Conservation (phyloP, 257 asterid genomes). For the Solanum etuberosum region DNA sequence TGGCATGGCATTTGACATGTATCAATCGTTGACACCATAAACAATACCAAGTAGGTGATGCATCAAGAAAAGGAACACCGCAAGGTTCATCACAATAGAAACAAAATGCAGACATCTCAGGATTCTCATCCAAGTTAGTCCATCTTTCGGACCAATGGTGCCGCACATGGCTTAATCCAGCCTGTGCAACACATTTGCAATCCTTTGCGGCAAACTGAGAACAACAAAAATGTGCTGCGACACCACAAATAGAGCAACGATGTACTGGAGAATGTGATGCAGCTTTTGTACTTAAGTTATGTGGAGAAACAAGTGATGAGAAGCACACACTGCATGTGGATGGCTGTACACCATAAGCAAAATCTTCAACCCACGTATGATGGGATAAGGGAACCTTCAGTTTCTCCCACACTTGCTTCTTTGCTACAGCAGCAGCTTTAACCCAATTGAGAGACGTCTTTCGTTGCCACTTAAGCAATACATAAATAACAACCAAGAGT, state of each 20-base stretch:
- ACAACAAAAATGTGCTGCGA: constrained; percentile 59
- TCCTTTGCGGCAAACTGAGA: constrained; percentile 62
- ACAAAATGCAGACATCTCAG: constrained; percentile 76
- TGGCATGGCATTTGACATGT: constrained; percentile 76
- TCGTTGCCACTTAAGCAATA: constrained; percentile 64
- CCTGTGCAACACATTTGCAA: constrained; percentile 76
- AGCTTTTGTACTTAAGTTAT: constrained; percentile 40
- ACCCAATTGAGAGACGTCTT: constrained; percentile 71
- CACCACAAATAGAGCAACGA: constrained; percentile 74
- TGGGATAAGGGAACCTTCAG: constrained; percentile 63
- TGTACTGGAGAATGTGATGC: constrained; percentile 35
- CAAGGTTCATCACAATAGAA: constrained; percentile 80
- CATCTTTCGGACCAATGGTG: constrained; percentile 94
- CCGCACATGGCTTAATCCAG: constrained; percentile 45
- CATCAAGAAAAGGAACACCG: constrained; percentile 67
- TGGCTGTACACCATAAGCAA: constrained; percentile 44
- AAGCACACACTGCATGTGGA: constrained; percentile 79
- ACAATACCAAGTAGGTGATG: constrained; percentile 87
- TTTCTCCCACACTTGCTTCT: constrained; percentile 69
- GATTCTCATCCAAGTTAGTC: constrained; percentile 61
- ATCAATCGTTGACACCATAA: constrained; percentile 77
- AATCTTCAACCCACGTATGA: constrained; percentile 68
- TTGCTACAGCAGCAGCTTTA: constrained; percentile 83
- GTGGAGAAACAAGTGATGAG: constrained; percentile 47
- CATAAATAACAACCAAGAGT: constrained; percentile 47